These are phyloP conservation scores for Phellinidium pouzarii DNA, from an alignment of 1,284 basidiomycete genomes.

Conservation along the genomic window DNA sequence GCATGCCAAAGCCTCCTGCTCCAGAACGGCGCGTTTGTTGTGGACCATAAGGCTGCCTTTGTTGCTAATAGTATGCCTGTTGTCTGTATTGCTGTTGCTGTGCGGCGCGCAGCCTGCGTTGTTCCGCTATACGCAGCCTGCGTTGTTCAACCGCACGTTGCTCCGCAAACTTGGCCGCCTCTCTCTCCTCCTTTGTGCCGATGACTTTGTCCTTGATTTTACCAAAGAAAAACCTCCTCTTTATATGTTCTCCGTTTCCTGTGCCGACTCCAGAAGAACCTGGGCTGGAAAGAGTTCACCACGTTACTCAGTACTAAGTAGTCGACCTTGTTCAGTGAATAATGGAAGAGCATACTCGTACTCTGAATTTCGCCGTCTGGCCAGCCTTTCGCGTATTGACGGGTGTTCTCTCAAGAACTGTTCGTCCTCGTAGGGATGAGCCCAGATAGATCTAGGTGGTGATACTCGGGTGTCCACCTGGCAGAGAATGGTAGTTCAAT, in stretches of 20 bases:
- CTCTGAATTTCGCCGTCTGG: slow-evolving; percentile 17
- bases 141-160: slow-evolving; percentile 24
- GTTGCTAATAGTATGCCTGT: background rate
- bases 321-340: slow-evolving; percentile 10
- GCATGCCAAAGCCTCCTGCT: slow-evolving; percentile 38
- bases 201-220: slow-evolving; percentile 57
- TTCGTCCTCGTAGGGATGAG: slow-evolving; percentile 64
- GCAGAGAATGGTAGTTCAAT: background rate
- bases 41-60: slow-evolving; percentile 13
- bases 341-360: slow-evolving; percentile 24
- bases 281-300: background rate
- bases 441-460: slow-evolving; percentile 63
- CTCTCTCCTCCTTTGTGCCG: slow-evolving; percentile 57
- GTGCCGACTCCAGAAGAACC: background rate
- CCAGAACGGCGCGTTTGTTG: slow-evolving; percentile 21
- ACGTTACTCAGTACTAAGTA: background rate
- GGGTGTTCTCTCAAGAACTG: slow-evolving; percentile 53
- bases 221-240: slow-evolving; percentile 48
- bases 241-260: slow-evolving; percentile 2
- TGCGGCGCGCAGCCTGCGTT: background rate
- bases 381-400: slow-evolving; percentile 35
- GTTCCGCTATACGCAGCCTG: no score
- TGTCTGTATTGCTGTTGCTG: no score
- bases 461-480: slow-evolving; percentile 64
- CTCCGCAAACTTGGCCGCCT: slow-evolving; percentile 35